Base-by-base conservation (phyloP, 2,329 filamentous ascomycete genomes). In the Metarhizium brunneum region DNA sequence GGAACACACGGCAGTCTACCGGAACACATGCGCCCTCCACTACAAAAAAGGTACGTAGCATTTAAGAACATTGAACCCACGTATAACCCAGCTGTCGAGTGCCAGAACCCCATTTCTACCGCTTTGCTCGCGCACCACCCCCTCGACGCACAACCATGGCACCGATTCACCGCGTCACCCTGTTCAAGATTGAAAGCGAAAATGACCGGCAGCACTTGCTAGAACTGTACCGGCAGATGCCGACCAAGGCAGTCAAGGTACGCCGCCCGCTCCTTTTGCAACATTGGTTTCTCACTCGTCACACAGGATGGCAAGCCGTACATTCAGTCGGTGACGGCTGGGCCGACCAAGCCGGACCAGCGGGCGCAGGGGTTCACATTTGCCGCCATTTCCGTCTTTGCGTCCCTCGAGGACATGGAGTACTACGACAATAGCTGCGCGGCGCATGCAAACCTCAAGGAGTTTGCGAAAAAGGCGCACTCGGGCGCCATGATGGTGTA, bases 271-370 rank as follows among this genome's bases (percentile, higher is more conserved):
- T 1, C 10, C 5, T 40, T 40, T 4, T 16, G 11, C 38, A n/a
- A 5, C 11, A 7, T 40, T 40, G 2, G 4, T 5, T 6, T 20
- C 42, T 18, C 42, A 45, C 16, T 53, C 5, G 2, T 5, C 4
- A 85, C 32, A 6, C 32, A 35, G 83, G 76, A 84, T 56, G 82
- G 81, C 48, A 79, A 84, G 58, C 79, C 79, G 0, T 86, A 86
- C 63, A 83, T 86, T 50, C 60, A 77, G 42, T 71, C 73, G 3
- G 74, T 78, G 0, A 54, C 71, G 69, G 82, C 77, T 1, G 76
- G 76, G 3, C 65, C 69, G 4, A 73, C 80, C 0, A 69, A 79
- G 55, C 67, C 75, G 2, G 81, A 85, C 58, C 72, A 77, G 4
- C 77, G 83, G 4, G 77, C 72, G 56, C 76, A 84, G 60, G 83